Conservation (phyloP, 2,329 filamentous ascomycete species). For the Diaporthe sp. region DNA sequence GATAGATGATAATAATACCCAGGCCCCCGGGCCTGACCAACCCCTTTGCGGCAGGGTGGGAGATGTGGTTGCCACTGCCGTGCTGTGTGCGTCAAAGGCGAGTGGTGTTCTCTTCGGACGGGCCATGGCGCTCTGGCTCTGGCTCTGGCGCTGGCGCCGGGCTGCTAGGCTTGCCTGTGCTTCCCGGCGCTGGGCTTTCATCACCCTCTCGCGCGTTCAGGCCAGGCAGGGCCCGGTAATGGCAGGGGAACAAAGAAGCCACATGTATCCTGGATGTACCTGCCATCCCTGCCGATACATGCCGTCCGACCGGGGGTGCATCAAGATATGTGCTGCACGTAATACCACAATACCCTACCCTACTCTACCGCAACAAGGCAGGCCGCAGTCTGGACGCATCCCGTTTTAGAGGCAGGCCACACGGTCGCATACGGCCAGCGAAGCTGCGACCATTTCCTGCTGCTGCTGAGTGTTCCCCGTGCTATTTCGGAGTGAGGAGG, state of each 20-base stretch:
- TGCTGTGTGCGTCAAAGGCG: constrained; percentile 4
- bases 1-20: constrained; percentile 27
- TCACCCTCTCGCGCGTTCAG: constrained; percentile 6
- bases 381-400: constrained; percentile 16
- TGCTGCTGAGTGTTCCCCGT: background rate
- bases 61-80: constrained; percentile 1
- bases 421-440: background rate
- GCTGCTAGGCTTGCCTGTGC: background rate
- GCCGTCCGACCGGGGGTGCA: constrained; percentile 7
- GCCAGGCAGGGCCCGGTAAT: background rate
- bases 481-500: background rate
- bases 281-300: constrained; percentile 28
- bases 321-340: constrained; percentile 10
- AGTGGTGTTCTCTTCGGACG: constrained; percentile 13
- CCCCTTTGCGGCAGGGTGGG: background rate
- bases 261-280: constrained; percentile 30
- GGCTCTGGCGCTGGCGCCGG: constrained; percentile 15
- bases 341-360: background rate
- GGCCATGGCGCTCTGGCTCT: constrained; percentile 20
- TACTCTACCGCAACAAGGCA: background rate
- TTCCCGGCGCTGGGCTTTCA: constrained; percentile 18
- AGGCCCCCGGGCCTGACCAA: constrained; percentile 3
- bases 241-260: constrained; percentile 23
- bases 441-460: background rate
- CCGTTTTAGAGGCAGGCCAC: constrained; percentile 2